These are phyloP conservation scores for Rhododendron ferrugineum DNA, from an alignment of 148 eudicot genomes.

Conservation along the genomic window DNA sequence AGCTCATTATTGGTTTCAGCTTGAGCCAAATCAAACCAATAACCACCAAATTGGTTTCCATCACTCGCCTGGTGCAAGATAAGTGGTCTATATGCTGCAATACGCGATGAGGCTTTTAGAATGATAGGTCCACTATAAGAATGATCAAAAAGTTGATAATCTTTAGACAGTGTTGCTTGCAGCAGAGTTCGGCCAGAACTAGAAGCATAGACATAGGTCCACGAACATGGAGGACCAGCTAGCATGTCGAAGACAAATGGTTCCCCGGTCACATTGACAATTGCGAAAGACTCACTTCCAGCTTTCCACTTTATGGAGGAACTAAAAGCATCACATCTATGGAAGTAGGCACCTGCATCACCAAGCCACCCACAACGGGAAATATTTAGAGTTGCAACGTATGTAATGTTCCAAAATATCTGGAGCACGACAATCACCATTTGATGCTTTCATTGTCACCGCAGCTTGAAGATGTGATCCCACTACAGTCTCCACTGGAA, in stretches of 20 bases:
- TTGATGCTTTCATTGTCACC: constrained; percentile 66
- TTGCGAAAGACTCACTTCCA: constrained; percentile 53
- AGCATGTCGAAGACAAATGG: constrained; percentile 29
- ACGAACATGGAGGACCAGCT: constrained; percentile 59
- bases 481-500: constrained; percentile 75
- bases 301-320: constrained; percentile 55
- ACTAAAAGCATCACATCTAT: constrained; percentile 76
- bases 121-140: constrained; percentile 36
- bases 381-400: neutral
- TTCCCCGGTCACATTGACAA: constrained; percentile 46
- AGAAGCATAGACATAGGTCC: constrained; percentile 50
- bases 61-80: constrained; percentile 62
- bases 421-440: constrained; percentile 33
- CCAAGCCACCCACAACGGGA: constrained; percentile 12
- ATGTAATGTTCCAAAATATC: constrained; percentile 4
- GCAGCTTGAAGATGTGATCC: constrained; percentile 76
- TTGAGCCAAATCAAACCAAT: constrained; percentile 60
- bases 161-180: constrained; percentile 56
- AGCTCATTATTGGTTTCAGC: constrained; percentile 28
- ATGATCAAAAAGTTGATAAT: constrained; percentile 30
- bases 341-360: constrained; percentile 54
- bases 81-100: constrained; percentile 70
- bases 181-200: constrained; percentile 52
- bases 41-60: constrained; percentile 90
- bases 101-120: constrained; percentile 50